These are phyloP conservation scores for Phytomonas serpens DNA, from an alignment of 208 protist genomes.

Conservation along the genomic window DNA sequence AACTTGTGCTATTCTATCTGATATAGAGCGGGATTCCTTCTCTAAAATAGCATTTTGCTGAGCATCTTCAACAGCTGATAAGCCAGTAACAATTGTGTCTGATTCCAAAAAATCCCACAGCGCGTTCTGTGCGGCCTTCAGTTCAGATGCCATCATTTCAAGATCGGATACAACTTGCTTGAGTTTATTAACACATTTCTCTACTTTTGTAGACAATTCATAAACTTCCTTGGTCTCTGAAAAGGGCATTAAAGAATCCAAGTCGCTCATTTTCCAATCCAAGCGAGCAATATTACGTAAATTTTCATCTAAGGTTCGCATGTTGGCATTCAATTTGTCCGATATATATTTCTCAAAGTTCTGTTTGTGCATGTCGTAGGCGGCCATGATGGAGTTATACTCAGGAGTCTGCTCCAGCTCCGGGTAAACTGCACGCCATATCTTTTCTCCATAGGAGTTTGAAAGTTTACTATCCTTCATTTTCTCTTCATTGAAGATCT, in stretches of 20 bases:
- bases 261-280: constrained; percentile 57
- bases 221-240: constrained; percentile 51
- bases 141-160: constrained; percentile 25
- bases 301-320: constrained; percentile 35
- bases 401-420: constrained; percentile 35
- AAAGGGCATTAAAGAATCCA: constrained; percentile 83
- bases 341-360: constrained; percentile 35
- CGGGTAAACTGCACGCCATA: constrained; percentile 55
- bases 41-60: constrained; percentile 47
- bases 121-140: constrained; percentile 25
- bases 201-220: constrained; percentile 46
- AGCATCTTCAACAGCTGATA: constrained; percentile 48
- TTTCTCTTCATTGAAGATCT: constrained; percentile 46
- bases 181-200: constrained; percentile 36
- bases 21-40: constrained; percentile 39
- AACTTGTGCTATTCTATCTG: constrained; percentile 46
- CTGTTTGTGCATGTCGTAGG: constrained; percentile 46
- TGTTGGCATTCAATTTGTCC: constrained; percentile 35
- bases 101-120: constrained; percentile 62
- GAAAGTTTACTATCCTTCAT: constrained; percentile 35
- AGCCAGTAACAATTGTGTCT: constrained; percentile 49
- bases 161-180: constrained; percentile 42
- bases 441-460: constrained; percentile 62
- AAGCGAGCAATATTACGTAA: constrained; percentile 55
- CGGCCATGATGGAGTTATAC: constrained; percentile 38